These are phyloP conservation scores for Leccinum pallidistipes DNA, from an alignment of 1,284 basidiomycete genomes.

Conservation along the genomic window DNA sequence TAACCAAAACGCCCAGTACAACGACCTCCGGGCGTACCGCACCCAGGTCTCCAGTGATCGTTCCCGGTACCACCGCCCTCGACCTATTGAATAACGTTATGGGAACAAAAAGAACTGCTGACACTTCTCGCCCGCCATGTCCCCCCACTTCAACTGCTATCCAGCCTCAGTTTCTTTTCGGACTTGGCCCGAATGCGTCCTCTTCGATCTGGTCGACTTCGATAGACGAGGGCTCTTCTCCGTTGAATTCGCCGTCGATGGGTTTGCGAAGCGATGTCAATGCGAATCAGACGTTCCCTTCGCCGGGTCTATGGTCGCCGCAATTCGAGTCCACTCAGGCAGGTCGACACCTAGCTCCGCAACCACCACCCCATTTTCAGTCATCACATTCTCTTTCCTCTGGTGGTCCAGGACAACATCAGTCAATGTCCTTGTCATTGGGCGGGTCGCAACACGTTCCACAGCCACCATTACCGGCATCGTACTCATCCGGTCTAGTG, in stretches of 20 bases:
- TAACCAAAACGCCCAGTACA: constrained; percentile 23
- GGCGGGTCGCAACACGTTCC: constrained; percentile 11
- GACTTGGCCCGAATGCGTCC: constrained; percentile 39
- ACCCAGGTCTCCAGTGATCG: constrained; percentile 24
- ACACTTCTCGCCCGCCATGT: constrained; percentile 25
- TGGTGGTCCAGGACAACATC: constrained; percentile 18
- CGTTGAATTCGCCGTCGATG: constrained; percentile 14
- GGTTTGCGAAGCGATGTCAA: constrained; percentile 21
- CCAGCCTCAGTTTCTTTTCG: constrained; percentile 45
- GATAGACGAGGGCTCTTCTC: constrained; percentile 42
- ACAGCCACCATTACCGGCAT: constrained; percentile 14
- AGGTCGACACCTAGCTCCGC: constrained; percentile 5
- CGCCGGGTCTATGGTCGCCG: constrained; percentile 22
- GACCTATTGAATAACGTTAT: constrained; percentile 62
- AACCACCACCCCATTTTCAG: constrained; percentile 14
- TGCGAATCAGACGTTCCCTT: constrained; percentile 21
- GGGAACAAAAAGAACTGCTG: constrained; percentile 29
- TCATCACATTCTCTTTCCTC: constrained; percentile 13
- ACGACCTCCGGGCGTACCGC: constrained; percentile 16
- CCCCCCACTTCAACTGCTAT: constrained; percentile 35
- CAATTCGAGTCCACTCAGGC: constrained; percentile 24
- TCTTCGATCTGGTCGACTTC: constrained; percentile 59
- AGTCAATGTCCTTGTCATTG: constrained; percentile 15
- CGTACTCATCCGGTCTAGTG: constrained; percentile 12
- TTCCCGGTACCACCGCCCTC: constrained; percentile 53